Base-by-base conservation (phyloP, 108 stramenopile genomes). In the Licmophora abbreviata region DNA sequence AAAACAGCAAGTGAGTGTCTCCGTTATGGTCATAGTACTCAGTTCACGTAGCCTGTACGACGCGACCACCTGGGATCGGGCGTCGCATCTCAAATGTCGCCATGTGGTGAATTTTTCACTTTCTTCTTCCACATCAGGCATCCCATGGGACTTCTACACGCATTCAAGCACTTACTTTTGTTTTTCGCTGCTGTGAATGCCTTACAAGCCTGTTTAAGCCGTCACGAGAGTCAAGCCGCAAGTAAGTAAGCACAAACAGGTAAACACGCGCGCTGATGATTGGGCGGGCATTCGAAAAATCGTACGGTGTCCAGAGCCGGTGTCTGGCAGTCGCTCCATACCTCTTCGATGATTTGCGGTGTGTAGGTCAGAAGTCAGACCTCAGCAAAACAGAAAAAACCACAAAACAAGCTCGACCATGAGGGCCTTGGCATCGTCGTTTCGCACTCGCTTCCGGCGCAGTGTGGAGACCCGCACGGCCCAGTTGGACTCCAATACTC, bases 131-230 rank as follows among this genome's bases (percentile, higher is more conserved):
- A 44, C 17, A 18, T 44, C 8, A 8, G 8, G 8, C 43, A 7
- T 8, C 12, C 18, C 43, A 17, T n/a, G 8, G 11, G 11, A 46
- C 14, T 46, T 14, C 15, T 6, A 46, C 24, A 26, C 26, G 2
- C 21, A 3, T 2, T 21, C 3, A 46, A 21, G 5, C n/a, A 46
- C 21, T 26, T 14, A 25, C 45, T 14, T 46, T 25, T 26, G 17
- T 8, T 7, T 44, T 14, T 17, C 8, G 18, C 12, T 11, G 43
- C 8, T 7, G 21, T 21, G 21, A 14, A 46, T 25, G 24, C 23
- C 45, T 46, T 46, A 46, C 45, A 46, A 46, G 45, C 45, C 3
- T 26, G 6, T 46, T 46, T 46, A 46, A 46, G 45, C 45, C 23
- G 14, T n/a, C n/a, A n/a, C n/a, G n/a, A n/a, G n/a, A n/a, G n/a